phyloP scores from a whole-genome alignment of 2,329 filamentous ascomycete species.

The Podosphaera xanthii region DNA sequence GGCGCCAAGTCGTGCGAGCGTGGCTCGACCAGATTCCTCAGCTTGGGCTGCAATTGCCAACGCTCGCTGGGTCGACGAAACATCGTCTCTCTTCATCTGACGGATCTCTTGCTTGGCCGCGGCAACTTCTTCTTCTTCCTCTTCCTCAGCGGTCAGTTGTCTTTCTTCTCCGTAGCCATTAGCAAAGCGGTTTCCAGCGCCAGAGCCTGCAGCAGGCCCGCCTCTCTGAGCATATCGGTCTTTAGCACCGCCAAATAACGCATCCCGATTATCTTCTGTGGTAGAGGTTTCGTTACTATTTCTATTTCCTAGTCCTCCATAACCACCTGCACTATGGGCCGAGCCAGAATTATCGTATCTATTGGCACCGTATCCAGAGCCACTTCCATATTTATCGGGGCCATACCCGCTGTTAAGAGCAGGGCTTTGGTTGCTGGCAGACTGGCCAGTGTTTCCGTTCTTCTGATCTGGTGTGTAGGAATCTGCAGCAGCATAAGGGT shows the following conservation, averaged over 20 bases:
- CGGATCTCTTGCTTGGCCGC: conserved; percentile 53
- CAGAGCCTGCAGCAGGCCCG: conserved; percentile 7
- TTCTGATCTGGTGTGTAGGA: conserved; percentile 35
- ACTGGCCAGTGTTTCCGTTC: conserved; percentile 23
- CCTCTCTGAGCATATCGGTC: conserved; percentile 14
- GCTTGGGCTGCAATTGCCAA: conserved; percentile 43
- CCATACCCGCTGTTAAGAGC: conserved; percentile 25
- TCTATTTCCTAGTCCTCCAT: conserved; percentile 32
- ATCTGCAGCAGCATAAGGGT: conserved; percentile 22
- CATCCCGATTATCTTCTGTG: conserved; percentile 33
- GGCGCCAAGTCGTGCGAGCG: conserved; percentile 47
- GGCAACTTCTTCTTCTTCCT: conserved; percentile 50
- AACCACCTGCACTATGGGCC: conserved; percentile 30
- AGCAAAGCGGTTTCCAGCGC: conserved; percentile 14
- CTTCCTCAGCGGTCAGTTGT: conserved; percentile 56
- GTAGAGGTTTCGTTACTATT: conserved; percentile 20
- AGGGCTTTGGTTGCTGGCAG: conserved; percentile 9
- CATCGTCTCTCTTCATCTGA: conserved; percentile 55
- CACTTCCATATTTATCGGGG: conserved; percentile 25
- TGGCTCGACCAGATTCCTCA: conserved; percentile 47
- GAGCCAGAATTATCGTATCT: conserved; percentile 13
- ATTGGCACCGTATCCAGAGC: conserved; percentile 8
- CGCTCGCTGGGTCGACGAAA: conserved; percentile 48
- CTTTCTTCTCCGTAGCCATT: conserved; percentile 43
- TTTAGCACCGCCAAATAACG: conserved; percentile 29